Conservation (phyloP, 2,329 filamentous ascomycete species). For the Lasiodiplodia sp. region DNA sequence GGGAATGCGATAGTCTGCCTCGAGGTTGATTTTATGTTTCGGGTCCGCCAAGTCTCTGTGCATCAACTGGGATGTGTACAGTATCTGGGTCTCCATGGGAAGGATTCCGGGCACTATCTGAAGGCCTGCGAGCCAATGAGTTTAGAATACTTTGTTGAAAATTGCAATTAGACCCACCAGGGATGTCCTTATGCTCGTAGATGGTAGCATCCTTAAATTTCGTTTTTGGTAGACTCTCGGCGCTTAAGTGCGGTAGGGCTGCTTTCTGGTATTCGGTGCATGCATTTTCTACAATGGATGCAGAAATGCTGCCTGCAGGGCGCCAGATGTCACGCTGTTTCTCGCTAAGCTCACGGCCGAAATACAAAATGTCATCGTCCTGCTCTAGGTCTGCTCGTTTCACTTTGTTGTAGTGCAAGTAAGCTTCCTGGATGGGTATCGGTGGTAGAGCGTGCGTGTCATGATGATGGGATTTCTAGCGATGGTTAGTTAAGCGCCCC, state of each 20-base stretch:
- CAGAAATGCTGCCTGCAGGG: background rate
- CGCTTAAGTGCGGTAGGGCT: background rate
- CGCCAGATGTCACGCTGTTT: slow-evolving; percentile 12
- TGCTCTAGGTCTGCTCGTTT: slow-evolving; percentile 61
- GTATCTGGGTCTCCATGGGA: slow-evolving; percentile 70
- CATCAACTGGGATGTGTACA: slow-evolving; percentile 75
- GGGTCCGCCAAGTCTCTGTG: slow-evolving; percentile 80
- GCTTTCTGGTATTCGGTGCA: slow-evolving; percentile 6
- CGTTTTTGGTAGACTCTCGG: slow-evolving; percentile 5
- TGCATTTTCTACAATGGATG: slow-evolving; percentile 1
- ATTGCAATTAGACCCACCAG: slow-evolving; percentile 62
- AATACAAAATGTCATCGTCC: slow-evolving; percentile 51
- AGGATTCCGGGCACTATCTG: slow-evolving; percentile 78
- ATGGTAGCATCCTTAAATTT: slow-evolving; percentile 42
- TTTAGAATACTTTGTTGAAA: background rate
- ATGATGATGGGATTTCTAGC: slow-evolving; percentile 6
- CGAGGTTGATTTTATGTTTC: slow-evolving; percentile 83
- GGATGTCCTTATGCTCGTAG: slow-evolving; percentile 70
- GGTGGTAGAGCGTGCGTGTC: slow-evolving; percentile 83
- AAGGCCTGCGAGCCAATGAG: slow-evolving; percentile 66
- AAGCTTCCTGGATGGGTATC: slow-evolving; percentile 70
- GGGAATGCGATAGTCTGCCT: slow-evolving; percentile 76
- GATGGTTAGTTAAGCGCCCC: background rate
- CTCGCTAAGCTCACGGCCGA: slow-evolving; percentile 42
- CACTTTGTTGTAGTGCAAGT: slow-evolving; percentile 76